These are phyloP conservation scores for Talaromyces sp. DNA, from an alignment of 2,329 filamentous ascomycete genomes.

Conservation along the genomic window DNA sequence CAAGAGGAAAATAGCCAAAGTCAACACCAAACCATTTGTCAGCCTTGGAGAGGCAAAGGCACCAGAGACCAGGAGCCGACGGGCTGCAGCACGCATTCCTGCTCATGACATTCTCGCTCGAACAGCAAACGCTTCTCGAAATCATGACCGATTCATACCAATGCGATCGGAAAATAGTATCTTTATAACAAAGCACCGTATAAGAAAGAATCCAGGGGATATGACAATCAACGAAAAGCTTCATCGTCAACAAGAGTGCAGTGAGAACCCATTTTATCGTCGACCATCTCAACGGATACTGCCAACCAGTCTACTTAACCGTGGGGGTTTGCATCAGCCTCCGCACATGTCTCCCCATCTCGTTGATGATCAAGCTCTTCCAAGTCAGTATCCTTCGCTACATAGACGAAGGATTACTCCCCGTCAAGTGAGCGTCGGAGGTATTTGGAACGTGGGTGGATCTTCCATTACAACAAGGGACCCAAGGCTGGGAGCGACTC, in stretches of 20 bases:
- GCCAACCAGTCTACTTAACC: conserved; percentile 9
- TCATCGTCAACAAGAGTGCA: conserved; percentile 37
- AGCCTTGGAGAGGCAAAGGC: neutral
- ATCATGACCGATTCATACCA: conserved; percentile 53
- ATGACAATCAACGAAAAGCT: conserved; percentile 44
- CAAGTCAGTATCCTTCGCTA: conserved; percentile 8
- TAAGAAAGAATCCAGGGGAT: conserved; percentile 44
- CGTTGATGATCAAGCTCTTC: conserved; percentile 20
- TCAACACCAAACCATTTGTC: neutral
- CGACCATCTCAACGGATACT: conserved; percentile 23
- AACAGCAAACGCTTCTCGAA: neutral
- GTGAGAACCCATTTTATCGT: conserved; percentile 50
- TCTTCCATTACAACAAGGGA: conserved; percentile 49
- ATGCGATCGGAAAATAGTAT: conserved; percentile 36
- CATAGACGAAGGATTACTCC: conserved; percentile 14
- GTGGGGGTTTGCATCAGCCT: conserved; percentile 13
- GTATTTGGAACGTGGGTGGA: conserved; percentile 75
- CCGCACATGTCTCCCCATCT: conserved; percentile 30
- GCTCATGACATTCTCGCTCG: neutral
- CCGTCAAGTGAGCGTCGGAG: conserved; percentile 58
- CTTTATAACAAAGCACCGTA: conserved; percentile 45
- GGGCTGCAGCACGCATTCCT: neutral
- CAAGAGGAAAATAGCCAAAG: neutral
- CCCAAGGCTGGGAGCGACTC: conserved; percentile 43
- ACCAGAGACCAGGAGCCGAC: neutral